Evolutionary conservation across 257 asterid species (phyloP).

Genomic region (Osmanthus fragrans): DNA sequence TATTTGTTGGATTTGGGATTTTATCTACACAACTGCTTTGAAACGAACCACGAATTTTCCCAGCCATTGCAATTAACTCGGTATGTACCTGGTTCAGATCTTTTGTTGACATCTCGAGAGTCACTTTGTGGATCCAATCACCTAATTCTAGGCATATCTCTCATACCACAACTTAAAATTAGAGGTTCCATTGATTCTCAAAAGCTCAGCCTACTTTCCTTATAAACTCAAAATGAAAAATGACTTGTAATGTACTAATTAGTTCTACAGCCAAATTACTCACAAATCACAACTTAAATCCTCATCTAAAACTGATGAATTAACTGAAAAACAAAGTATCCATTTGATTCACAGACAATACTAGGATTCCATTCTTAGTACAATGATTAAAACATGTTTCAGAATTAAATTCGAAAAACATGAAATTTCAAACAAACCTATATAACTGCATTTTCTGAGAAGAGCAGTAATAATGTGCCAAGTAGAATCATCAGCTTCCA

Average conservation of each 20-base stretch:
- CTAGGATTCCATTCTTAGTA: neutral
- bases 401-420: no score
- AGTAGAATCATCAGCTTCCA: conserved; percentile 95
- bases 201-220: neutral
- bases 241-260: neutral
- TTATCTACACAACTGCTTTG: no score
- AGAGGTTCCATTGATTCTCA: neutral
- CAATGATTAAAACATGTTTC: neutral
- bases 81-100: neutral
- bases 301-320: conserved; percentile 2
- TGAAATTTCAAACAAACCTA: conserved; percentile 50
- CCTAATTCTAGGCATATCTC: neutral
- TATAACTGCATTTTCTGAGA: conserved; percentile 92
- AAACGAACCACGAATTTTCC: no score
- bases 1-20: no score
- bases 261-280: neutral
- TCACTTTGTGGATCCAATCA: neutral
- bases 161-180: neutral
- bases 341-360: conserved; percentile 16
- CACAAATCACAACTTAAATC: neutral
- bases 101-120: neutral
- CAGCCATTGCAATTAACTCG: no score
- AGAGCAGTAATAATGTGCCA: conserved; percentile 91
- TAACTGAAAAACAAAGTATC: conserved; percentile 23
- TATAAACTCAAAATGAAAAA: neutral